Evolutionary conservation across 2,329 filamentous ascomycete genomes (phyloP).

Genomic region (Fusarium anguioides): DNA sequence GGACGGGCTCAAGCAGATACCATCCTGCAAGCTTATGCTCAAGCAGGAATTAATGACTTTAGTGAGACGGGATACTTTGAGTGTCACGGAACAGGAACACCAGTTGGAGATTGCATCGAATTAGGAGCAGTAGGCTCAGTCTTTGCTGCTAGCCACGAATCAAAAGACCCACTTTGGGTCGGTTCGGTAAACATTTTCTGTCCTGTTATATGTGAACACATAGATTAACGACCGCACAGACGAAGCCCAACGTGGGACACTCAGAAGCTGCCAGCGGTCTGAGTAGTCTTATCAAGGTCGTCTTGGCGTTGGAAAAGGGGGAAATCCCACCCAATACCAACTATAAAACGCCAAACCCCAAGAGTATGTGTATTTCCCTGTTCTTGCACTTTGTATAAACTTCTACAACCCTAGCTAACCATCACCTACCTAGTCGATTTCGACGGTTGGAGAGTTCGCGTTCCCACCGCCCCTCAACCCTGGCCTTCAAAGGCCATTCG

Average conservation of each 20-base stretch:
- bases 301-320: constrained; percentile 43
- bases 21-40: constrained; percentile 43
- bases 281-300: constrained; percentile 44
- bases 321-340: constrained; percentile 44
- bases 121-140: constrained; percentile 49
- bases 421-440: constrained; percentile 28
- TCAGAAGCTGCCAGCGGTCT: constrained; percentile 46
- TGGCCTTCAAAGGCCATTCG: constrained; percentile 41
- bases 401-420: constrained; percentile 3
- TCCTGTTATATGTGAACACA: too few relatives aligned
- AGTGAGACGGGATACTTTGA: constrained; percentile 46
- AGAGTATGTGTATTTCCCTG: constrained; percentile 23
- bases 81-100: constrained; percentile 48
- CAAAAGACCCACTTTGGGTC: constrained; percentile 50
- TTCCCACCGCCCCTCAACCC: constrained; percentile 33
- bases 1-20: constrained; percentile 54
- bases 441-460: constrained; percentile 40
- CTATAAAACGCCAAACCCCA: constrained; percentile 42
- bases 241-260: constrained; percentile 46
- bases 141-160: constrained; percentile 42
- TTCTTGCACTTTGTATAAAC: neutral
- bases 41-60: constrained; percentile 37
- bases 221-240: constrained; percentile 41
- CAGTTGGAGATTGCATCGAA: constrained; percentile 47
- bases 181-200: constrained; percentile 55